A percentile compares a stretch with the other conserved stretches of the same genome.
phyloP scores from a whole-genome alignment of 306 rosid species.

The Cyclanthera cordifolia region DNA sequence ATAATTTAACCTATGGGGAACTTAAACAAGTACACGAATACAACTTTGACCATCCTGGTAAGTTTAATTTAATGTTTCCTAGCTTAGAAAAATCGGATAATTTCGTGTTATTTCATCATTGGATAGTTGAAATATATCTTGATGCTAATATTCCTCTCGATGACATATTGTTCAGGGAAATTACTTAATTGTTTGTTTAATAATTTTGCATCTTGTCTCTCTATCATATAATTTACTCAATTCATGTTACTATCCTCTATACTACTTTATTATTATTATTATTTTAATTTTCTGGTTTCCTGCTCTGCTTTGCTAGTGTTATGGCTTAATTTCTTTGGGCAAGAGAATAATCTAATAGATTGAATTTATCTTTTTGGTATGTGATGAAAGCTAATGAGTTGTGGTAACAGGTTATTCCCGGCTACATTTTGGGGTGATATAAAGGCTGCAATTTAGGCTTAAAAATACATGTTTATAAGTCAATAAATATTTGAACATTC shows the following conservation, averaged over 20 bases:
- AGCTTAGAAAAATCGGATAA: background rate
- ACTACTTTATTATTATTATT: background rate
- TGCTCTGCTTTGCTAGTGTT: background rate
- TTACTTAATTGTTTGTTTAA: background rate
- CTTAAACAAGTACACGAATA: slow-evolving; percentile 72
- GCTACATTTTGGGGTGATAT: background rate
- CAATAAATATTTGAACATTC: background rate
- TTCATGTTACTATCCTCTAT: background rate
- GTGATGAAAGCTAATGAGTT: background rate
- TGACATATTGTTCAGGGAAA: background rate
- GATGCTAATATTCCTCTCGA: background rate
- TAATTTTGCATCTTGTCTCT: background rate
- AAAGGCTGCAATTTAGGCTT: background rate
- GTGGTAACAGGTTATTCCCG: background rate
- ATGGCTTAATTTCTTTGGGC: background rate
- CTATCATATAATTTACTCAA: background rate
- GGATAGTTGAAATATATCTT: background rate
- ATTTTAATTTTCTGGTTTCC: background rate
- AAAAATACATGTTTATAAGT: background rate
- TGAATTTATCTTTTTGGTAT: background rate
- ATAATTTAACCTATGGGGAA: slow-evolving; percentile 63
- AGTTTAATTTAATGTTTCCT: slow-evolving; percentile 25
- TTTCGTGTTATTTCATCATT: background rate
- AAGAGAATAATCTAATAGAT: background rate
- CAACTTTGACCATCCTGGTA: slow-evolving; percentile 98